Percentiles rank a stretch among this genome's conserved stretches.
Conservation (phyloP, 768 basidiomycete genomes). For the Calocera viscosa region DNA sequence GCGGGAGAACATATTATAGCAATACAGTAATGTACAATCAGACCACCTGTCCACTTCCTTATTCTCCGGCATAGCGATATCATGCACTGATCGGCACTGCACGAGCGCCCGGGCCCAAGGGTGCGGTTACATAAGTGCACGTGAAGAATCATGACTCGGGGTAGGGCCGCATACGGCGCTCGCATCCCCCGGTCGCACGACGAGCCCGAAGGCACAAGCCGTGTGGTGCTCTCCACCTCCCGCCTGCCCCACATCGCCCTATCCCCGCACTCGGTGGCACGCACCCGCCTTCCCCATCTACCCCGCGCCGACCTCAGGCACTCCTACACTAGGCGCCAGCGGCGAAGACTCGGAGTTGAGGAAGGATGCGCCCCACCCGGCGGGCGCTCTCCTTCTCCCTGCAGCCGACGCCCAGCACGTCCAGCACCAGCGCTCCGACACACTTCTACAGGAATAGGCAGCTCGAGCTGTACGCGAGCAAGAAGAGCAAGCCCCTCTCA, state of each 20-base stretch:
- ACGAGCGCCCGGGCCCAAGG: too few relatives aligned
- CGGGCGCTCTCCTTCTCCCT: background rate
- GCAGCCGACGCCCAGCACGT: background rate
- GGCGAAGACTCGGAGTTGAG: background rate
- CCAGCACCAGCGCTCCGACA: background rate
- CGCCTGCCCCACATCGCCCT: background rate
- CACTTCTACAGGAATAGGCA: constrained; percentile 72
- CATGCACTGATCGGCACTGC: background rate
- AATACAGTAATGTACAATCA: background rate
- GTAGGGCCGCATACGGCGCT: background rate
- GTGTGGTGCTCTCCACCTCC: background rate
- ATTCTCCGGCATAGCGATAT: background rate
- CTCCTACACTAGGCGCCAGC: background rate
- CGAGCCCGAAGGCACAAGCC: background rate
- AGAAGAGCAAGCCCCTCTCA: constrained; percentile 56
- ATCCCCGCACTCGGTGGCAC: background rate
- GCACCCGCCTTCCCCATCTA: background rate
- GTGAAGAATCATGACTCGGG: constrained; percentile 5
- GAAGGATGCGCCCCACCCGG: background rate
- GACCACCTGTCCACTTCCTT: background rate
- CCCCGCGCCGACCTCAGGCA: background rate
- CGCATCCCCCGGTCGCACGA: background rate
- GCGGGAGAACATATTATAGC: background rate
- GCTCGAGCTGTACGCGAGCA: constrained; percentile 66
- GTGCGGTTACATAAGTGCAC: background rate